Evolutionary conservation across 805 yeast genomes (phyloP).

Genomic region (Ogataea nakhonphanomensis): DNA sequence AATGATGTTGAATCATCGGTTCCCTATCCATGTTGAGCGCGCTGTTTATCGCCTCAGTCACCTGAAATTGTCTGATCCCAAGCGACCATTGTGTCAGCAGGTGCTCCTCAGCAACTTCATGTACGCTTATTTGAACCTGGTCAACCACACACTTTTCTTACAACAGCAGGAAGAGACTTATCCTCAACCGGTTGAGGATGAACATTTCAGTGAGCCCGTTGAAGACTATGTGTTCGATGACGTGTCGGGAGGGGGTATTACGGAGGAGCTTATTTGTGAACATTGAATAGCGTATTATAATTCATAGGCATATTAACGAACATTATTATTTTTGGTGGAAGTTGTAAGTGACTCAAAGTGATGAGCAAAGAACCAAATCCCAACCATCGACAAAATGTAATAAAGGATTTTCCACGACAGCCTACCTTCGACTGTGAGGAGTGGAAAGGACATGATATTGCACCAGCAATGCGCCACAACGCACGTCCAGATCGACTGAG

Average conservation of each 20-base stretch:
- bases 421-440: conserved; percentile 14
- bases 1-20: conserved; percentile 78
- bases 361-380: conserved; percentile 38
- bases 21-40: conserved; percentile 93
- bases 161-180: conserved; percentile 52
- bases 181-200: conserved; percentile 8
- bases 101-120: conserved; percentile 91
- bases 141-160: conserved; percentile 82
- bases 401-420: conserved; percentile 33
- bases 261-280: conserved; percentile 13
- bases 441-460: conserved; percentile 69
- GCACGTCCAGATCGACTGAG: conserved; percentile 54
- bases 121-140: conserved; percentile 94
- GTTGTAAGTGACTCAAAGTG: conserved; percentile 24
- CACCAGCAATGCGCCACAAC: conserved; percentile 62
- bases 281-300: conserved; percentile 4
- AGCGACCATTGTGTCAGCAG: conserved; percentile 86
- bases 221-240: conserved; percentile 16
- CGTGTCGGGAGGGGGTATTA: conserved; percentile 9
- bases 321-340: background rate
- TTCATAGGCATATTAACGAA: background rate
- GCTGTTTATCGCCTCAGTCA: conserved; percentile 93
- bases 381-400: conserved; percentile 39
- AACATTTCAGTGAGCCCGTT: conserved; percentile 10
- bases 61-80: conserved; percentile 89